These are phyloP conservation scores for Meyerozyma elateridarum DNA, from an alignment of 1,139 yeast genomes.

Conservation along the genomic window DNA sequence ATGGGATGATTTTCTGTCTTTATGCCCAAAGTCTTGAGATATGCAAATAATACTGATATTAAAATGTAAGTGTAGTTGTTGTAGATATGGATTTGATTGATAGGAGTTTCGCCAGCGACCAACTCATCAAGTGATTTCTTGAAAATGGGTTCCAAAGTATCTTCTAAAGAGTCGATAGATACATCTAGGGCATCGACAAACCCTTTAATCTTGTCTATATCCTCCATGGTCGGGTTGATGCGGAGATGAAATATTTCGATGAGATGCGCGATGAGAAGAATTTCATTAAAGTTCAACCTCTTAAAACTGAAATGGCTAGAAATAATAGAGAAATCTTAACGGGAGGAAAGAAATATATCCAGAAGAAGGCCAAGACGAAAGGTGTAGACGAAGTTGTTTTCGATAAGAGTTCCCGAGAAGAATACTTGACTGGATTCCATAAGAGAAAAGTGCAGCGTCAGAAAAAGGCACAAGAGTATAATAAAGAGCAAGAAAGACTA, in stretches of 20 bases:
- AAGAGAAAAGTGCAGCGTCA: slow-evolving; percentile 85
- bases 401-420: slow-evolving; percentile 67
- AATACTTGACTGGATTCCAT: slow-evolving; percentile 91
- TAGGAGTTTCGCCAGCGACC: slow-evolving; percentile 24
- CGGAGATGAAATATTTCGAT: slow-evolving; percentile 1
- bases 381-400: slow-evolving; percentile 79
- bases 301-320: slow-evolving; percentile 18
- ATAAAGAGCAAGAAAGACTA: slow-evolving; percentile 70
- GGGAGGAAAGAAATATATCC: slow-evolving; percentile 80
- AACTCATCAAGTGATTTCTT: slow-evolving; percentile 32
- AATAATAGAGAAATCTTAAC: slow-evolving; percentile 82
- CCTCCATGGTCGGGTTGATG: slow-evolving; percentile 35
- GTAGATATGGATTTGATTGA: slow-evolving; percentile 33
- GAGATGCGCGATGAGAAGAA: background rate
- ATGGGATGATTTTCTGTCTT: slow-evolving; percentile 58
- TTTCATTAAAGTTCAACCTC: background rate
- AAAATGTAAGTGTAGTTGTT: slow-evolving; percentile 42
- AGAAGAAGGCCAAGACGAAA: slow-evolving; percentile 55
- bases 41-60: slow-evolving; percentile 47
- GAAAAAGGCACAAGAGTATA: slow-evolving; percentile 74
- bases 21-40: slow-evolving; percentile 56
- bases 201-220: slow-evolving; percentile 28
- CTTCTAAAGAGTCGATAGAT: slow-evolving; percentile 27
- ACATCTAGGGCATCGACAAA: slow-evolving; percentile 26
- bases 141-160: slow-evolving; percentile 29